Evolutionary conservation across 2,329 filamentous ascomycete genomes (phyloP), one percentile per base, ranked within the genome.

Genomic region (Curvularia spicifera): DNA sequence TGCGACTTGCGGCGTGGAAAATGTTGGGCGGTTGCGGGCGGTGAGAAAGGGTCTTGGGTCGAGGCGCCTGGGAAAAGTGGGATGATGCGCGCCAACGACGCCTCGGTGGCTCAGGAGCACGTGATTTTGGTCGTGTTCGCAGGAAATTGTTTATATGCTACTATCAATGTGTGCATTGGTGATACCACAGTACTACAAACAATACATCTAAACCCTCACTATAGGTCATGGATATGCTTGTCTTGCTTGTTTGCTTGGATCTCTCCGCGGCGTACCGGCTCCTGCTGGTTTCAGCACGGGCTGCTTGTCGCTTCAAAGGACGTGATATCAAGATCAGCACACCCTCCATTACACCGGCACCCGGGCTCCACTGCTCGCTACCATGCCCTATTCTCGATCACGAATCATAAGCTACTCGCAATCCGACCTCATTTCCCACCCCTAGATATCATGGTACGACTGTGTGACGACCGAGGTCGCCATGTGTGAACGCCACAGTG

Each of bases 21-120:
- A 60, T 43, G 54, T 53, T 51, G 33, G 63, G 56, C 29, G 53
- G 56, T 60, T 55, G 63, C 63, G 61, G 64, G 64, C 62, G 60
- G 62, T 67, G 56, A 64, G 60, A 53, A 55, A 60, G 61, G 57
- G 61, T 60, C 61, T 61, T 54, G 59, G 26, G 56, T 53, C 49
- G 42, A 22, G 43, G 50, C 26, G 53, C 29, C 51, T 46, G 37
- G 45, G 44, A 63, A 64, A 64, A 64, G 61, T 61, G 59, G 61
- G 56, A 64, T 59, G 56, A 20, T 31, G 18, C 15, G 49, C 56
- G 53, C 46, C 47, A 51, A 55, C 61, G 56, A 44, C 26, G 20
- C 31, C 8, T 12, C 45, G 35, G 43, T 59, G 57, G 53, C 53
- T 29, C 8, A 20, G 0, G 0, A 1, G 2, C 54, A 57, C 54